Base-by-base conservation (phyloP, 495 filamentous ascomycete genomes). In the Delitschia confertaspora region DNA sequence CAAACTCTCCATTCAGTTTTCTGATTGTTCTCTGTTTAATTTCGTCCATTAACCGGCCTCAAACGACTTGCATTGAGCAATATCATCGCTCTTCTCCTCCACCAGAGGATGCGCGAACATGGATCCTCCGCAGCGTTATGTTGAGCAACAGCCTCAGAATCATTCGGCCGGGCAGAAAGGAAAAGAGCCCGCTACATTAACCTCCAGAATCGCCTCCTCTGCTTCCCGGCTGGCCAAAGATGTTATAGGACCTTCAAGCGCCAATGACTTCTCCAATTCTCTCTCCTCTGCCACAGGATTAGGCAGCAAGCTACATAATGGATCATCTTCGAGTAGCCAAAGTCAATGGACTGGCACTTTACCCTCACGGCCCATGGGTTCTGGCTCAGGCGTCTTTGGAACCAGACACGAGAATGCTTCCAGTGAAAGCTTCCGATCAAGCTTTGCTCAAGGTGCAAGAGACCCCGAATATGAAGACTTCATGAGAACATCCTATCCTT, bases 161-260 rank as follows among this genome's bases (percentile, higher is more conserved):
- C 21, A 6, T 3, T 13, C 23, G 4, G 23, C 17, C 6, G 7
- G 33, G 6, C 39, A 11, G 8, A 44, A 50, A 22, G 34, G 33
- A 3, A 44, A 43, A 25, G 32, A 31, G 16, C 17, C 47, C 3
- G 20, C 26, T 8, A 45, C 45, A 7, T n/a, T 54, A 10, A 40
- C 38, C 14, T 54, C 51, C 9, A 43, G 42, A 39, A 44, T 54
- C 16, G 34, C 36, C 19, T 25, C 38, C 4, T 54, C 51, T 2
- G 45, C 50, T 14, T 38, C 50, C 10, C 32, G 30, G 1, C 38
- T 53, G 9, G 43, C 50, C 6, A 31, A 19, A 22, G 19, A 40
- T 18, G 21, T 27, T 7, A 19, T 33, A 16, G 40, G 33, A 25
- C 13, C 29, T 16, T 29, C 48, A 7, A 37, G 48, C 11, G 27